phyloP scores from a whole-genome alignment of 495 filamentous ascomycete species.

The Podospora appendiculata region DNA sequence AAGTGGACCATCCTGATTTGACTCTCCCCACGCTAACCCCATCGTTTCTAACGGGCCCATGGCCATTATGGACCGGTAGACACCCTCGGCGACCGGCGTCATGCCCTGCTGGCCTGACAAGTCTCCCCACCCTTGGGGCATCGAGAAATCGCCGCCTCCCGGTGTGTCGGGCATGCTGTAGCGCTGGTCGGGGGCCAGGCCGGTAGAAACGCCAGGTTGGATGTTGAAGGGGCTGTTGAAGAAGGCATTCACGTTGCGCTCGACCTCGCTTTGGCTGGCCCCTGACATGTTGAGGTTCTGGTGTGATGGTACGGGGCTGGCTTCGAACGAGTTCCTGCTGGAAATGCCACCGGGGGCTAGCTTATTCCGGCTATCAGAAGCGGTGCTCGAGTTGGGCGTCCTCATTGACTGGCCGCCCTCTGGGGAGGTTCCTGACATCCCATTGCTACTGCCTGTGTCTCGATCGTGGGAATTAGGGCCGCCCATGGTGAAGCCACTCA shows the following conservation, averaged over 20 bases:
- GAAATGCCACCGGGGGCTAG: conserved; percentile 17
- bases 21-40: conserved; percentile 25
- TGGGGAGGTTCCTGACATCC: conserved; percentile 28
- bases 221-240: conserved; percentile 8
- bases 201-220: conserved; percentile 15
- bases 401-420: conserved; percentile 34
- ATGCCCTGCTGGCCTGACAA: conserved; percentile 30
- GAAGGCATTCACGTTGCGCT: conserved; percentile 22
- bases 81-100: conserved; percentile 41
- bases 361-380: conserved; percentile 30
- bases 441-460: conserved; percentile 22
- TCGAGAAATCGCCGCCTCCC: conserved; percentile 23
- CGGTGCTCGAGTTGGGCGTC: conserved; percentile 46
- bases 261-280: conserved; percentile 21
- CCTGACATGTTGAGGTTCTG: conserved; percentile 20
- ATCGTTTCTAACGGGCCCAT: conserved; percentile 38
- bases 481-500: too few relatives aligned
- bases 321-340: conserved; percentile 36
- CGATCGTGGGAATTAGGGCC: conserved; percentile 2
- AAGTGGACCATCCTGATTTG: too few relatives aligned
- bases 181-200: conserved; percentile 22
- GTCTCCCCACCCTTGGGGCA: conserved; percentile 31
- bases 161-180: conserved; percentile 2
- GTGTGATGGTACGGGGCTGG: conserved; percentile 34
- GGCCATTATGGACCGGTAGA: conserved; percentile 41